phyloP scores from a whole-genome alignment of 78 protist species.

The Dictyostelium discoideum region dicty_2.7 NC_007089.4:2199001-2199500 shows the following conservation, averaged over 20 bases:
- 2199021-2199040: neutral
- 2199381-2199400: neutral
- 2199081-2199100: neutral
- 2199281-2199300: too few species aligned
- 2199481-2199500: neutral
- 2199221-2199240: neutral
- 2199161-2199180: neutral
- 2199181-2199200: neutral
- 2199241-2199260: neutral
- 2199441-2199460: neutral
- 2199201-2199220: neutral
- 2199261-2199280: neutral
- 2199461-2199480: neutral
- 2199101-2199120: neutral
- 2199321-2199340: neutral
- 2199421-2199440: neutral
- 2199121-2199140: neutral
- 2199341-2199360: neutral
- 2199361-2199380: neutral
- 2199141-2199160: neutral
- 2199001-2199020: neutral
- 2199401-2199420: neutral
- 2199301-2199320: neutral
- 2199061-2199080: neutral
- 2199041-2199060: neutral